Evolutionary conservation across 768 basidiomycete species (phyloP).

Genomic region (Neoboletus magnificus): DNA sequence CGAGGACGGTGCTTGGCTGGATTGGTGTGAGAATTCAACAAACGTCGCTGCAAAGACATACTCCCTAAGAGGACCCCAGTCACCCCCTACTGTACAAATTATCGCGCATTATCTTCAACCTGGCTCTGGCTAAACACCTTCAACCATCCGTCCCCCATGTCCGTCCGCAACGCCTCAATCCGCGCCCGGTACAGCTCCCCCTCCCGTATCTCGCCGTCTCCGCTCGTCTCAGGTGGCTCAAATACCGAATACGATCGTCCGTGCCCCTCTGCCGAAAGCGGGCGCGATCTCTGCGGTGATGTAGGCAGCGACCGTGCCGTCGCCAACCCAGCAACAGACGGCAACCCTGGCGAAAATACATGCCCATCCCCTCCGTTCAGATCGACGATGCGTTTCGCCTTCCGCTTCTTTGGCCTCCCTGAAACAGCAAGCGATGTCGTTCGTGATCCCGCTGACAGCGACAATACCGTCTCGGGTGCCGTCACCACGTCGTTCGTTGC

Average conservation of each 20-base stretch:
- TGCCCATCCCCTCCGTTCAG: constrained; percentile 49
- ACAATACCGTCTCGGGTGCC: constrained; percentile 21
- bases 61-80: constrained; percentile 25
- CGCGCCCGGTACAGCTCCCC: constrained; percentile 72
- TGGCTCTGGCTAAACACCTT: constrained; percentile 77
- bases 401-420: constrained; percentile 53
- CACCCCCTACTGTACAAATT: constrained; percentile 20
- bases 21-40: constrained; percentile 26
- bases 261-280: constrained; percentile 15
- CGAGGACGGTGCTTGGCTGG: constrained; percentile 24
- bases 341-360: constrained; percentile 31
- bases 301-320: constrained; percentile 9
- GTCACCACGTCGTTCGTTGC: constrained; percentile 20
- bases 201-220: constrained; percentile 39
- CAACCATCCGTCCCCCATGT: constrained; percentile 89
- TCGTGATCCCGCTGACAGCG: constrained; percentile 38
- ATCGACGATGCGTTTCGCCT: constrained; percentile 75
- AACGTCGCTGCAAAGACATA: constrained; percentile 10
- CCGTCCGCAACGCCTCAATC: constrained; percentile 79
- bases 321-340: background rate
- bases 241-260: constrained; percentile 41
- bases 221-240: constrained; percentile 42
- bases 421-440: constrained; percentile 43
- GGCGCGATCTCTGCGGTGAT: constrained; percentile 19
- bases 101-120: background rate